phyloP scores from a whole-genome alignment of 1,284 basidiomycete species.

The Jaminaea rosea region DNA sequence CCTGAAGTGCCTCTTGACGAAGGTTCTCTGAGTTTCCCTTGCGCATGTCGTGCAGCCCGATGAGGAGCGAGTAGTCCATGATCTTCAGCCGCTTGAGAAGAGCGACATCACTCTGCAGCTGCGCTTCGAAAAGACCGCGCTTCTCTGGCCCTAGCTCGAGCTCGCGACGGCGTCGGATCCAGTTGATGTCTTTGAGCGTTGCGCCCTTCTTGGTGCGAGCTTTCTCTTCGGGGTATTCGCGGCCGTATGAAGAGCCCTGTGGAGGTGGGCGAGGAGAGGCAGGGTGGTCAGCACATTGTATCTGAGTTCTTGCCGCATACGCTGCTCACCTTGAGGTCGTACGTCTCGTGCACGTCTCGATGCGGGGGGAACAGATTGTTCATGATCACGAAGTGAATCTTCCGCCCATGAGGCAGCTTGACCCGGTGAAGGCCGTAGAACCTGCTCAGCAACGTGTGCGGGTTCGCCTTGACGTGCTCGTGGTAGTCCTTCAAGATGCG shows the following conservation, averaged over 20 bases:
- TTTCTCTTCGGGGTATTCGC: constrained; percentile 79
- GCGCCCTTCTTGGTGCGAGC: constrained; percentile 70
- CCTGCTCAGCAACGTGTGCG: constrained; percentile 82
- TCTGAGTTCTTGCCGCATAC: too few species aligned
- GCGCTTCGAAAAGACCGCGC: constrained; percentile 75
- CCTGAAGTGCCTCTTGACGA: constrained; percentile 75
- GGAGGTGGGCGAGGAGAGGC: too few species aligned
- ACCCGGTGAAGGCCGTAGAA: constrained; percentile 97
- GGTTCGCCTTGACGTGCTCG: constrained; percentile 76
- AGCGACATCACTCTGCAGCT: constrained; percentile 75
- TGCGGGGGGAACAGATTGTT: constrained; percentile 98
- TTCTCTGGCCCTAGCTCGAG: constrained; percentile 91
- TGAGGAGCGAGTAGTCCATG: constrained; percentile 92
- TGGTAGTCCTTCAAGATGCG: constrained; percentile 78
- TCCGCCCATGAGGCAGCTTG: constrained; percentile 81
- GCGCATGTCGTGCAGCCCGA: constrained; percentile 86
- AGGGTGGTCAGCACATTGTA: too few species aligned
- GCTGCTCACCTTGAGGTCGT: constrained; percentile 92
- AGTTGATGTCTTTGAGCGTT: constrained; percentile 91
- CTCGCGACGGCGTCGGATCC: constrained; percentile 70
- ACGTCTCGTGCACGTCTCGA: constrained; percentile 94
- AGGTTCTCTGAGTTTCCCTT: constrained; percentile 85
- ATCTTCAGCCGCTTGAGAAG: constrained; percentile 73
- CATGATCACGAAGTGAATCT: constrained; percentile 99
- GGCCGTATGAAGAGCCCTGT: constrained; percentile 83